Conservation (phyloP, 768 basidiomycete species). For the Boletus reticulatus region DNA sequence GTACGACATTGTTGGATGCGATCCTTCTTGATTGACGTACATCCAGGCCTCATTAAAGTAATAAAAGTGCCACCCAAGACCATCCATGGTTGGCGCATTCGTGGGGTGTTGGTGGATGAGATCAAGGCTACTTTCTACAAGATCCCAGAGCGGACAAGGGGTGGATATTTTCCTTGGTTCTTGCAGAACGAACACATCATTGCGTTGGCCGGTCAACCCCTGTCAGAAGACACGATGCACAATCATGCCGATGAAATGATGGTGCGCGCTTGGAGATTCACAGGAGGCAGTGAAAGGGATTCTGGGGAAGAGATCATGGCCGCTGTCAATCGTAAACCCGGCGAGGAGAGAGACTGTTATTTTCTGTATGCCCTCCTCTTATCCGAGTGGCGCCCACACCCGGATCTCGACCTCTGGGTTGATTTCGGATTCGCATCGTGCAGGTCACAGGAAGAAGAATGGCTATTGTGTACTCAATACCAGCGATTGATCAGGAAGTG, state of each 20-base stretch:
- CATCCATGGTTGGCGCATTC: too few relatives aligned
- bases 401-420: not conserved
- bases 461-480: too few relatives aligned
- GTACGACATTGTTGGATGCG: not conserved
- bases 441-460: not conserved
- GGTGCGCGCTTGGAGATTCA: not conserved
- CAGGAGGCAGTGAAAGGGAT: not conserved
- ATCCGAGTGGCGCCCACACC: not conserved
- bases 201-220: not conserved
- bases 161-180: conserved; percentile 2
- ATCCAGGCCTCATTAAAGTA: not conserved
- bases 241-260: not conserved
- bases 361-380: not conserved
- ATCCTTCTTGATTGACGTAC: not conserved
- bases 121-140: not conserved
- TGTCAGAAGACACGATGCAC: not conserved
- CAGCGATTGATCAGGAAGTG: not conserved
- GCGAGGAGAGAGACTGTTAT: not conserved
- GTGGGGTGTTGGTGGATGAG: not conserved
- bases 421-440: conserved; percentile 2
- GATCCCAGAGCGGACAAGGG: not conserved
- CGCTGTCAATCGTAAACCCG: not conserved
- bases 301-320: not conserved
- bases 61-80: not conserved
- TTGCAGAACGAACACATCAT: conserved; percentile 3